Conservation (phyloP, 306 rosid genomes). For the Vigna nakashimae region DNA sequence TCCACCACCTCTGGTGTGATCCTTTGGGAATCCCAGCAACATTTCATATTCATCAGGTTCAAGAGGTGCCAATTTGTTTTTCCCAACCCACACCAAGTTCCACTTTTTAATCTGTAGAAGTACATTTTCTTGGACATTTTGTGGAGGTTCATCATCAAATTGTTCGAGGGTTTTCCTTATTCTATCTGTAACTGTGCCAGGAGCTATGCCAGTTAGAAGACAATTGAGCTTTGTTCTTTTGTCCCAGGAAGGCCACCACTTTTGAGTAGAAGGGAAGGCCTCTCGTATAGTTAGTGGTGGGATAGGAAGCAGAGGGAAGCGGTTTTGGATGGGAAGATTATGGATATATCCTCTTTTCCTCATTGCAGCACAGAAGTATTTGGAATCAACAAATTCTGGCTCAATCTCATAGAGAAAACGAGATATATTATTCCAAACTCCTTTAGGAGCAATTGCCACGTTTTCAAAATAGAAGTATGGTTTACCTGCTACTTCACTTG, state of each 20-base stretch:
- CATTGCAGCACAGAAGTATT: constrained; percentile 70
- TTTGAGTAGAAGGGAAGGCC: constrained; percentile 68
- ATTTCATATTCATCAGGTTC: constrained; percentile 80
- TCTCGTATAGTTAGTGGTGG: constrained; percentile 68
- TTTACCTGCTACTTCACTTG: constrained; percentile 55
- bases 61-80: constrained; percentile 77
- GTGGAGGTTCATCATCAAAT: constrained; percentile 57
- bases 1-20: constrained; percentile 85
- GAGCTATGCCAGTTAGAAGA: constrained; percentile 58
- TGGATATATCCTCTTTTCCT: constrained; percentile 83
- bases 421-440: constrained; percentile 82
- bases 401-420: constrained; percentile 69
- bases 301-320: constrained; percentile 68
- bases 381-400: constrained; percentile 82
- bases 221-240: constrained; percentile 65
- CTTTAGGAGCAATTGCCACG: constrained; percentile 78
- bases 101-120: constrained; percentile 63
- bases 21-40: constrained; percentile 76
- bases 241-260: constrained; percentile 91
- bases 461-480: constrained; percentile 84
- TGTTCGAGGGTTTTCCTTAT: constrained; percentile 59
- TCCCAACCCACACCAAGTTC: constrained; percentile 89
- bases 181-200: constrained; percentile 60
- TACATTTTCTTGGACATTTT: constrained; percentile 51
- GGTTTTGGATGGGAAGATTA: constrained; percentile 66